Conservation (phyloP, 2,329 filamentous ascomycete genomes). For the Fusarium sp. region DNA sequence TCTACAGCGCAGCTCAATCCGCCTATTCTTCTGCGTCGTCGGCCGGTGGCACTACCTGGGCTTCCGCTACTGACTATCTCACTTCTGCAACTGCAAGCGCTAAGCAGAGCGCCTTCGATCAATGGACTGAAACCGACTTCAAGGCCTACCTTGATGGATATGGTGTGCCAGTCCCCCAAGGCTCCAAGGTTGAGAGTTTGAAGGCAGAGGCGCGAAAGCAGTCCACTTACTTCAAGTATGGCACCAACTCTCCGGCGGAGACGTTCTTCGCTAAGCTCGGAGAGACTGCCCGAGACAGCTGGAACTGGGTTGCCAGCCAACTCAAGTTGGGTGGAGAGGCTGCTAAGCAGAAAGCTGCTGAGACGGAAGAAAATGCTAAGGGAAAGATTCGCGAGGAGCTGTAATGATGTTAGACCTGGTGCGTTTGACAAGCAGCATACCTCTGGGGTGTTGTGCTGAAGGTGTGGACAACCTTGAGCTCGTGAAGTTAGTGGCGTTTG, state of each 20-base stretch:
- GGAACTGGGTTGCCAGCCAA: constrained; percentile 68
- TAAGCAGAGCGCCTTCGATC: constrained; percentile 78
- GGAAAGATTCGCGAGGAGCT: constrained; percentile 65
- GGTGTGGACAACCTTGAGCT: background rate
- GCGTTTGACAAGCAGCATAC: background rate
- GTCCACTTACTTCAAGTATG: constrained; percentile 83
- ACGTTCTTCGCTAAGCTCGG: constrained; percentile 77
- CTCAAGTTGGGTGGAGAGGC: constrained; percentile 64
- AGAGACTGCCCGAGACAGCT: constrained; percentile 63
- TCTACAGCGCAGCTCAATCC: constrained; percentile 75
- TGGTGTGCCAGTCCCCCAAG: constrained; percentile 78
- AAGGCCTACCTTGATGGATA: constrained; percentile 87
- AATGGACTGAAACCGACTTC: constrained; percentile 81
- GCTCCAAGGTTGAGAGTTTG: constrained; percentile 78
- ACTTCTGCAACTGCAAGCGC: constrained; percentile 75
- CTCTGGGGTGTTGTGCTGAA: background rate
- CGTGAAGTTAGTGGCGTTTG: background rate
- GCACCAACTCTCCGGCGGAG: constrained; percentile 75
- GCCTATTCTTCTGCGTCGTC: constrained; percentile 73
- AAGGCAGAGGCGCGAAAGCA: constrained; percentile 81
- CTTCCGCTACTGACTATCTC: constrained; percentile 81
- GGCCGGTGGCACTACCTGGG: constrained; percentile 71
- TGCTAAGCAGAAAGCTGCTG: constrained; percentile 64
- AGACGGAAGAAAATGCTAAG: constrained; percentile 52
- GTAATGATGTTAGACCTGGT: constrained; percentile 50